These are phyloP conservation scores for peach (Prunus persica) DNA, from an alignment of 306 rosid species.

Conservation along the genomic window DNA sequence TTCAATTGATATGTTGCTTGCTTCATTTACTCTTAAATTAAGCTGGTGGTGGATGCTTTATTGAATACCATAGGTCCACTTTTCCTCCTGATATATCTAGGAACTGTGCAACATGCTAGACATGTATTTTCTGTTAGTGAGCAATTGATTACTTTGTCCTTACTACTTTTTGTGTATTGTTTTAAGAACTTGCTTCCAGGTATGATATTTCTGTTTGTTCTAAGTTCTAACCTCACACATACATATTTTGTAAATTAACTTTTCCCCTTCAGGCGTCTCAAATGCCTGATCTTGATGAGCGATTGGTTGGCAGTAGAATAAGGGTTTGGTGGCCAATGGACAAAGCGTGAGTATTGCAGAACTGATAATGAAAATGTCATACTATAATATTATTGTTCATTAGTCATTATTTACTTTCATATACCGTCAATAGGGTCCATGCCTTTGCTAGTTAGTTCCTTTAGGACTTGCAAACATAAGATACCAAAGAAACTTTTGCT, in stretches of 20 bases:
- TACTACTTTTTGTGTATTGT: neutral
- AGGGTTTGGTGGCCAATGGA: slow-evolving; percentile 91
- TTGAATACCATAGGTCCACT: neutral
- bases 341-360: slow-evolving; percentile 48
- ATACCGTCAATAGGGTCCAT: neutral
- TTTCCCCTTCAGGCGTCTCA: slow-evolving; percentile 39
- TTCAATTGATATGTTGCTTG: neutral
- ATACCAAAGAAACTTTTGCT: neutral
- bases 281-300: slow-evolving; percentile 20
- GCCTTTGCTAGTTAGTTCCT: neutral
- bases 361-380: slow-evolving; percentile 14
- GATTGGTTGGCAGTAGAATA: slow-evolving; percentile 54
- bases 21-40: neutral
- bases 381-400: slow-evolving; percentile 7
- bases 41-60: neutral
- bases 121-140: neutral
- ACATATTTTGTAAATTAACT: neutral
- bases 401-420: neutral
- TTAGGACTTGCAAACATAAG: neutral
- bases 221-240: neutral
- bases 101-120: neutral
- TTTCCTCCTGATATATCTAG: neutral
- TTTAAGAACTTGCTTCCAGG: neutral
- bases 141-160: neutral
- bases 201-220: neutral